Conservation (phyloP, 495 filamentous ascomycete species). For the Wilcoxina mikolae region DNA sequence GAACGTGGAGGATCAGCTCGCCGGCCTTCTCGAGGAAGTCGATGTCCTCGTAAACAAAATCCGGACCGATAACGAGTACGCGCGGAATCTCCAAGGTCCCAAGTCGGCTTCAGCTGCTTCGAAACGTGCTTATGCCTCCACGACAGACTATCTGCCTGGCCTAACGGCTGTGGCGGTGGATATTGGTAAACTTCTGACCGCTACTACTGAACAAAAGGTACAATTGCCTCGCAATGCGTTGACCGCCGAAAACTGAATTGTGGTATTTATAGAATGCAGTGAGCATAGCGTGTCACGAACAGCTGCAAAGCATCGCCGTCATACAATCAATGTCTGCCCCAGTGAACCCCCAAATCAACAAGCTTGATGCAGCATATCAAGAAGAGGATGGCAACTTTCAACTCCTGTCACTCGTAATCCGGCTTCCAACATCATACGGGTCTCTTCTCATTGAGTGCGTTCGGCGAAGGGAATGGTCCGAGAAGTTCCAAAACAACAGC, state of each 20-base stretch:
- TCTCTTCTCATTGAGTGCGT: slow-evolving; percentile 74
- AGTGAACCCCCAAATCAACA: slow-evolving; percentile 52
- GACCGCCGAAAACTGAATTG: not conserved
- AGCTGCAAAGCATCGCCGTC: slow-evolving; percentile 65
- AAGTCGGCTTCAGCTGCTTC: slow-evolving; percentile 68
- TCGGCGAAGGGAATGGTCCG: slow-evolving; percentile 72
- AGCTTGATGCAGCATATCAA: slow-evolving; percentile 47
- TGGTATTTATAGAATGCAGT: slow-evolving; percentile 37
- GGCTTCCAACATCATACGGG: slow-evolving; percentile 77
- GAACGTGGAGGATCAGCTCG: slow-evolving; percentile 33
- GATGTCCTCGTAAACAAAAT: slow-evolving; percentile 74
- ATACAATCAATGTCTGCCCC: slow-evolving; percentile 59
- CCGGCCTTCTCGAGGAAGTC: slow-evolving; percentile 64
- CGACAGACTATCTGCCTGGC: slow-evolving; percentile 71
- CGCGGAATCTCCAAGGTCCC: slow-evolving; percentile 46
- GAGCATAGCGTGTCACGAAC: slow-evolving; percentile 43
- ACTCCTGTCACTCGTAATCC: slow-evolving; percentile 54
- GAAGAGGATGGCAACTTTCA: slow-evolving; percentile 61
- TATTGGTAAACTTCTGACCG: slow-evolving; percentile 55
- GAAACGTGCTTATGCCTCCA: slow-evolving; percentile 73
- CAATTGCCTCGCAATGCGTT: not conserved
- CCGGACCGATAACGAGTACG: slow-evolving; percentile 68
- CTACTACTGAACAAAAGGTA: slow-evolving; percentile 45
- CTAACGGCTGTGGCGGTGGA: slow-evolving; percentile 55
- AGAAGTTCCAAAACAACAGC: slow-evolving; percentile 75